phyloP scores from a whole-genome alignment of 163 green algal genomes.

The Scenedesmus sp. region DNA sequence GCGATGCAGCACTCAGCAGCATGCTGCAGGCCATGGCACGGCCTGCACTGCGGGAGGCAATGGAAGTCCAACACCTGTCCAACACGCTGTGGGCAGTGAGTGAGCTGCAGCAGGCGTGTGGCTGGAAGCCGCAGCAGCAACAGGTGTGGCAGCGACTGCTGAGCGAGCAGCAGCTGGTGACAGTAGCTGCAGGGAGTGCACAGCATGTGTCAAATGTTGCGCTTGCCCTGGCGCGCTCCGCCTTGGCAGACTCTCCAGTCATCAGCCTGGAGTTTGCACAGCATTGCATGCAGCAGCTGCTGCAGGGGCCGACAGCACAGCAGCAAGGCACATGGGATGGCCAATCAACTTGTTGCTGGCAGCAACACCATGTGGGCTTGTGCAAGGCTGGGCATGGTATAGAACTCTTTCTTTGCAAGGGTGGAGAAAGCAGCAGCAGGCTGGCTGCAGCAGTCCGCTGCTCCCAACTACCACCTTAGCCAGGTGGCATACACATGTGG shows the following conservation, averaged over 20 bases:
- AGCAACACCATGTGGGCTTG: constrained; percentile 2
- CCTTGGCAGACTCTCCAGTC: neutral
- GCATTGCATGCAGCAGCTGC: neutral
- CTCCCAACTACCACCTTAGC: neutral
- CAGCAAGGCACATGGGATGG: neutral
- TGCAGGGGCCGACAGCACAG: neutral
- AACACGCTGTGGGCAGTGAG: neutral
- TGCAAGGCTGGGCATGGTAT: neutral
- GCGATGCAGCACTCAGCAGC: neutral
- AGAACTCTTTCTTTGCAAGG: neutral
- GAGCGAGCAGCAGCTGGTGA: neutral
- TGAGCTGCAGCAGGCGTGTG: neutral
- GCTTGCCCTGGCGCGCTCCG: neutral
- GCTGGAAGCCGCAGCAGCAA: neutral
- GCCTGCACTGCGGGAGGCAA: neutral
- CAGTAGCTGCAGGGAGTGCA: neutral
- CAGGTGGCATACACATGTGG: neutral
- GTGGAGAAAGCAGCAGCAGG: neutral
- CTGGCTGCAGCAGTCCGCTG: neutral
- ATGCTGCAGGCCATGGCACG: neutral
- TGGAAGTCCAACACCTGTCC: neutral
- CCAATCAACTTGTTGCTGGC: neutral
- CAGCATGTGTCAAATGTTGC: neutral
- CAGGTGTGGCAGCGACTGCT: neutral
- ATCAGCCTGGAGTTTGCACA: neutral